A percentile compares a stretch with the other conserved stretches of the same genome.
phyloP scores from a whole-genome alignment of 2,329 filamentous ascomycete species.

The Chaetomium strumarium region DNA sequence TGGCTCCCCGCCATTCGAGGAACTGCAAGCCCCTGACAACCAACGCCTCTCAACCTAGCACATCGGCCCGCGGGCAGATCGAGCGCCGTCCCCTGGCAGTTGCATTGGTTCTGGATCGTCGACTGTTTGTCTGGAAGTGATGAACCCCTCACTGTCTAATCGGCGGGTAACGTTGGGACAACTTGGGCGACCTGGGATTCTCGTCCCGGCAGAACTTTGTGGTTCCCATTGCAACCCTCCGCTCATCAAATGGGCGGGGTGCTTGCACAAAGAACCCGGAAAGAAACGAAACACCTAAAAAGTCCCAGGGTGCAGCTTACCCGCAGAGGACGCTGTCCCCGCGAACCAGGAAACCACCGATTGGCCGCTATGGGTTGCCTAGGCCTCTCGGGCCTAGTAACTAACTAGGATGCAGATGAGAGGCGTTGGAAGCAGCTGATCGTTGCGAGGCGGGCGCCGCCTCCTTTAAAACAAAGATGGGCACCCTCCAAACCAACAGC shows the following conservation, averaged over 20 bases:
- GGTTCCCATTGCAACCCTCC: conserved; percentile 4
- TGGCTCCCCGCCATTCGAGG: conserved; percentile 12
- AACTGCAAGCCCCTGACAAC: conserved; percentile 12
- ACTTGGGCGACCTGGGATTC: background rate
- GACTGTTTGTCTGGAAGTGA: conserved; percentile 1
- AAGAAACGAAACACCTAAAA: conserved; percentile 5
- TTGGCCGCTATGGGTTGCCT: background rate
- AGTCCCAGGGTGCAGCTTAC: background rate
- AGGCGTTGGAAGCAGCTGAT: background rate
- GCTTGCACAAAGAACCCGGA: background rate
- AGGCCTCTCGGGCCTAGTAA: background rate
- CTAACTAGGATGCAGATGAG: background rate
- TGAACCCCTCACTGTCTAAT: conserved; percentile 7
- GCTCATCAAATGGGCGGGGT: background rate
- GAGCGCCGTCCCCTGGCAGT: background rate
- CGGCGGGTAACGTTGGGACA: background rate
- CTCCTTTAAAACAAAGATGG: conserved; percentile 2
- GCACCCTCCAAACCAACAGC: background rate
- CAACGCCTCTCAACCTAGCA: background rate
- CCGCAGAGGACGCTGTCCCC: background rate
- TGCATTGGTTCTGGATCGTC: conserved; percentile 7
- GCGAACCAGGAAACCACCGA: conserved; percentile 2
- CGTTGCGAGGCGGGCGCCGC: background rate
- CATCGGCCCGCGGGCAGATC: background rate
- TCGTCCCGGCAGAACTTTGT: background rate